Evolutionary conservation across 106 monocot species (phyloP).

Genomic region (Platanthera guangdongensis): DNA sequence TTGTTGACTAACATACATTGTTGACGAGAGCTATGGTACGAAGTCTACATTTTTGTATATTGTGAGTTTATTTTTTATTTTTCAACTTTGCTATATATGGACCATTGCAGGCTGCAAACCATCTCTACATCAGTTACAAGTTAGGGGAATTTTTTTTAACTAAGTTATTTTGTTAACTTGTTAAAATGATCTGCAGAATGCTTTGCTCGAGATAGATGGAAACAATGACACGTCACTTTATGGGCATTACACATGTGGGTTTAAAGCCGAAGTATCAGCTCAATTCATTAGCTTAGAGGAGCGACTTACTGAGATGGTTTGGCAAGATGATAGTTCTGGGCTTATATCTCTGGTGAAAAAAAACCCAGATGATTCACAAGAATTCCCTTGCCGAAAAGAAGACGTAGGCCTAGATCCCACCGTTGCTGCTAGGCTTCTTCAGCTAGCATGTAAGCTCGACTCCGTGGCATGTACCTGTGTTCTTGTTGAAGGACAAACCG

Average conservation of each 20-base stretch:
- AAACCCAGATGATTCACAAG: not conserved
- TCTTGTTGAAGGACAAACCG: slow-evolving; percentile 17
- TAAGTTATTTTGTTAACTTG: not conserved
- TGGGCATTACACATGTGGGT: not conserved
- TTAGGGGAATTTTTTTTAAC: not conserved
- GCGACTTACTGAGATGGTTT: slow-evolving; percentile 12
- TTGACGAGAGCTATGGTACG: too few species aligned
- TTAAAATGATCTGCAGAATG: slow-evolving; percentile 1
- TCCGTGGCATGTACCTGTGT: slow-evolving; percentile 20
- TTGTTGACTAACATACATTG: too few species aligned
- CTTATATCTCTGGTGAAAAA: not conserved
- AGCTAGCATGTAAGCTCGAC: slow-evolving; percentile 32
- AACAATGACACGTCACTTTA: not conserved
- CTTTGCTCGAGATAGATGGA: not conserved
- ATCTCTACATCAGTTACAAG: not conserved
- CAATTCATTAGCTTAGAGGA: not conserved
- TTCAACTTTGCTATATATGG: not conserved
- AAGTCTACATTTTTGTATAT: too few species aligned
- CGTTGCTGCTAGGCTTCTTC: slow-evolving; percentile 16
- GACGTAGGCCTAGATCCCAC: slow-evolving; percentile 9
- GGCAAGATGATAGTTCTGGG: slow-evolving; percentile 16
- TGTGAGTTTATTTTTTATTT: not conserved
- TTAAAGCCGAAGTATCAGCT: not conserved
- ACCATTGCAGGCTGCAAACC: not conserved
- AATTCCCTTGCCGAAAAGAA: not conserved